Percentiles rank a stretch among this genome's conserved stretches.
These are phyloP conservation scores for Hyphopichia wangnamkhiaoensis DNA, from an alignment of 1,139 yeast genomes.

Conservation along the genomic window DNA sequence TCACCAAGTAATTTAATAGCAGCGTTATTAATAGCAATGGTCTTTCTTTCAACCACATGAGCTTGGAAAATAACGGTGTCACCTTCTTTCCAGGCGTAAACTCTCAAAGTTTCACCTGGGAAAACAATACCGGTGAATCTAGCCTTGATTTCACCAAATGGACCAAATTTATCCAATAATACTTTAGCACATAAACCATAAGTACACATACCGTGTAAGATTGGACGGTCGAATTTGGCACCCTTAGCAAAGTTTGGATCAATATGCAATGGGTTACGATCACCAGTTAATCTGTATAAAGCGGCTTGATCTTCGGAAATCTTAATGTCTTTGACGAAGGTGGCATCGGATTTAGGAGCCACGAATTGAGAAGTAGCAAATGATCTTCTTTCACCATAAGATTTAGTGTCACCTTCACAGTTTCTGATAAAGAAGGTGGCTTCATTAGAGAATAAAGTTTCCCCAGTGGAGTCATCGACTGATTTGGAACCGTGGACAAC, in stretches of 20 bases:
- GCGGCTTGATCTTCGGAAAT: constrained; percentile 84
- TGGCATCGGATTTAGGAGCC: constrained; percentile 70
- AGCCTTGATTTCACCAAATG: constrained; percentile 81
- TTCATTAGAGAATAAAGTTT: constrained; percentile 74
- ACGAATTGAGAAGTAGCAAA: constrained; percentile 67
- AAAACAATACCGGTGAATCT: constrained; percentile 90
- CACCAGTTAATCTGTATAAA: constrained; percentile 88
- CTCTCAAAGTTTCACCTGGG: constrained; percentile 92
- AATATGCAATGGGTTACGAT: constrained; percentile 91
- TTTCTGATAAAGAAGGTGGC: constrained; percentile 87
- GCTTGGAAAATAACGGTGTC: constrained; percentile 79
- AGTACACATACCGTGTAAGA: constrained; percentile 89
- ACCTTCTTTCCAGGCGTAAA: constrained; percentile 80
- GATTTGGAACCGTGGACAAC: constrained; percentile 77
- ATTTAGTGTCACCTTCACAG: constrained; percentile 64
- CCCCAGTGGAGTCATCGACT: constrained; percentile 68
- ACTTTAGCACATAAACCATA: constrained; percentile 82
- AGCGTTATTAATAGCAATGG: constrained; percentile 82
- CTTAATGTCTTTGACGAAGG: constrained; percentile 58
- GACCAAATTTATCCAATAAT: constrained; percentile 77
- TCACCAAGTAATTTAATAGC: constrained; percentile 67
- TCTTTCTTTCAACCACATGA: constrained; percentile 75
- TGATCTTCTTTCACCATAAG: constrained; percentile 47
- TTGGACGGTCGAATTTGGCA: constrained; percentile 84
- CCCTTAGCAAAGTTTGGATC: constrained; percentile 90